These are phyloP conservation scores for Flammula alnicola DNA, from an alignment of 1,284 basidiomycete genomes.

Conservation along the genomic window DNA sequence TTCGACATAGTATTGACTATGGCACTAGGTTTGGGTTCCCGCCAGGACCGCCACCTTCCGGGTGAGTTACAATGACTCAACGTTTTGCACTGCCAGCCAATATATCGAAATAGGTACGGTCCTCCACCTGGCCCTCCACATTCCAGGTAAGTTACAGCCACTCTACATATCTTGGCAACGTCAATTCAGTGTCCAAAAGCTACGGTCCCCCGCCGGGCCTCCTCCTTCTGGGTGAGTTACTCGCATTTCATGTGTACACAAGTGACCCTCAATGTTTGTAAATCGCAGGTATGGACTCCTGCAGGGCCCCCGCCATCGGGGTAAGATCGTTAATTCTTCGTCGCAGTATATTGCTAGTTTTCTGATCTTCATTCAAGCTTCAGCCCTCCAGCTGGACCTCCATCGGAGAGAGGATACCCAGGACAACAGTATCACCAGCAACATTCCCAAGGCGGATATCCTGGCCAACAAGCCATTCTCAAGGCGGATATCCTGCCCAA, in stretches of 20 bases:
- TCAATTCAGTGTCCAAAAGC: too few relatives aligned
- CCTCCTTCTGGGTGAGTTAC: too few relatives aligned
- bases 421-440: conserved; percentile 43
- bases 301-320: conserved; percentile 26
- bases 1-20: background rate
- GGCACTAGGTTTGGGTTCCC: conserved; percentile 16
- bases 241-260: too few relatives aligned
- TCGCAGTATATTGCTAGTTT: background rate
- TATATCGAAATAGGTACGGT: conserved; percentile 20
- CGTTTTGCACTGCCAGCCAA: background rate
- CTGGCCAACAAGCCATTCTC: conserved; percentile 37
- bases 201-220: too few relatives aligned
- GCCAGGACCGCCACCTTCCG: conserved; percentile 8
- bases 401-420: conserved; percentile 36
- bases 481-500: conserved; percentile 21
- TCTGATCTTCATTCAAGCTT: background rate
- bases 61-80: background rate
- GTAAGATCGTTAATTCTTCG: conserved; percentile 10
- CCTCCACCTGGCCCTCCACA: conserved; percentile 24
- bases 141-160: conserved; percentile 18
- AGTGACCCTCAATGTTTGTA: too few relatives aligned
- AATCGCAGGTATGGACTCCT: conserved; percentile 23
- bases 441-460: conserved; percentile 39
- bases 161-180: too few relatives aligned
- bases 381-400: conserved; percentile 12